Conservation (phyloP, 306 rosid species). For the Cajanus cajan region DNA sequence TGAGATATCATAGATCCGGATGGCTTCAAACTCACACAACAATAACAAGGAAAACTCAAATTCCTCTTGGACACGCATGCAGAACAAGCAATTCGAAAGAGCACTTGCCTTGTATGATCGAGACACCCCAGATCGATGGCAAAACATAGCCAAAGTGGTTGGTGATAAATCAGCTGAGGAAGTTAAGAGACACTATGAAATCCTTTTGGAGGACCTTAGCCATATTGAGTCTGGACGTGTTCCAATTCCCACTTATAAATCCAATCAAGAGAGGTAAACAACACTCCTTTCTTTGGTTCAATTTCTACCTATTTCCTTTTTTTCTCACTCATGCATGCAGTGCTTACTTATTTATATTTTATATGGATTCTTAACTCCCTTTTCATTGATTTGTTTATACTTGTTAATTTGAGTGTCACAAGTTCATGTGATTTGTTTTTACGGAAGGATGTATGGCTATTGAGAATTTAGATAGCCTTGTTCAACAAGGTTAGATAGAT, state of each 20-base stretch:
- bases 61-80: slow-evolving; percentile 45
- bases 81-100: slow-evolving; percentile 53
- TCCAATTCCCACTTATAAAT: slow-evolving; percentile 36
- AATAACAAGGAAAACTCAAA: slow-evolving; percentile 17
- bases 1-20: neutral
- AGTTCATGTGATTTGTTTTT: neutral
- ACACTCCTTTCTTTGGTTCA: neutral
- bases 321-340: neutral
- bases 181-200: slow-evolving; percentile 42
- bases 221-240: slow-evolving; percentile 46
- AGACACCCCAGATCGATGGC: slow-evolving; percentile 52
- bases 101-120: slow-evolving; percentile 51
- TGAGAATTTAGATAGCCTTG: neutral
- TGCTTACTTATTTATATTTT: neutral
- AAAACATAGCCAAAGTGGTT: slow-evolving; percentile 40
- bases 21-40: slow-evolving; percentile 26
- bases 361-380: neutral
- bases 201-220: slow-evolving; percentile 43
- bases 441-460: neutral
- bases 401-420: neutral
- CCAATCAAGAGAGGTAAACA: neutral
- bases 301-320: neutral
- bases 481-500: neutral
- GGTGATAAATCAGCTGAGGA: slow-evolving; percentile 46
- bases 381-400: neutral